A percentile compares a stretch with the other conserved stretches of the same genome.
These are phyloP conservation scores for Colletotrichum phormii DNA, from an alignment of 2,329 filamentous ascomycete genomes.

Conservation along the genomic window DNA sequence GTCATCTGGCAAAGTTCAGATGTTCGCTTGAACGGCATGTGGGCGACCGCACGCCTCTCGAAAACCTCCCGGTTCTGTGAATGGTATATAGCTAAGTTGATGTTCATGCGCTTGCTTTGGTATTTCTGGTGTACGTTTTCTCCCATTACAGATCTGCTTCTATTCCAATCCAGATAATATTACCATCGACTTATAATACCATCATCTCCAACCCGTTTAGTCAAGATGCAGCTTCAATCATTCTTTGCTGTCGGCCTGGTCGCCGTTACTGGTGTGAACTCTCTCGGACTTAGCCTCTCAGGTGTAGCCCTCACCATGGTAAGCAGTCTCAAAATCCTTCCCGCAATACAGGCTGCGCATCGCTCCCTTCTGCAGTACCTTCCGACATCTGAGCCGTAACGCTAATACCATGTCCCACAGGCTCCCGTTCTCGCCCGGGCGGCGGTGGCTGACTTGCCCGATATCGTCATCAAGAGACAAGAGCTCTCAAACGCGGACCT, in stretches of 20 bases:
- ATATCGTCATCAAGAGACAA: not conserved
- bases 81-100: not conserved
- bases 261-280: not conserved
- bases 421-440: not conserved
- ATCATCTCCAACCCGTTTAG: not conserved
- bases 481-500: not conserved
- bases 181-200: not conserved
- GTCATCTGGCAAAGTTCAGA: not conserved
- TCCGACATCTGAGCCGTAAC: no score
- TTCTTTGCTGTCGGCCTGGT: not conserved
- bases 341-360: not conserved
- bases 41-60: not conserved
- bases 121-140: no score
- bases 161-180: not conserved
- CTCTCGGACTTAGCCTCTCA: not conserved
- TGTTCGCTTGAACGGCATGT: not conserved
- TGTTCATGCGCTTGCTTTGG: no score
- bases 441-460: not conserved
- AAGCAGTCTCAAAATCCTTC: not conserved
- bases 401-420: not conserved
- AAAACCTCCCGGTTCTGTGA: not conserved
- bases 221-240: not conserved
- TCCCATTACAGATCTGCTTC: not conserved
- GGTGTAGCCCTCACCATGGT: not conserved
- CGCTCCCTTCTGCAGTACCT: no score